Base-by-base conservation (phyloP, 2,329 filamentous ascomycete species). In the Domatiomyces globalis region DNA sequence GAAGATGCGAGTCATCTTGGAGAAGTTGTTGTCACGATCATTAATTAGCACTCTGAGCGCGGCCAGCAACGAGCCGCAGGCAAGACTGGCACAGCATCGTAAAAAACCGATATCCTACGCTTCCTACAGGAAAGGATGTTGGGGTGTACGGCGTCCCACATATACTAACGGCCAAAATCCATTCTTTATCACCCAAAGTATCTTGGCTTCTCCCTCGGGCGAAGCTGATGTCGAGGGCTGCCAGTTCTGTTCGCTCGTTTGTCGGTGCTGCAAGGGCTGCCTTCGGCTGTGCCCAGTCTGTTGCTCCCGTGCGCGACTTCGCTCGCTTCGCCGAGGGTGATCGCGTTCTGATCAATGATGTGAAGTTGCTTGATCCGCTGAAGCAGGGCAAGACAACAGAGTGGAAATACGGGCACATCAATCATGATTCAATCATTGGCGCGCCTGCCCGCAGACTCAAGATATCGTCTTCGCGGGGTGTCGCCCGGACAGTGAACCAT, bases 341-440 rank as follows among this genome's bases (percentile, higher is more conserved):
- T 55, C 64, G 67, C 50, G 68, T 67, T 18, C 56, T 72, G 10
- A 45, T 73, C 33, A 69, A 67, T 56, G 64, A 63, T 45, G 64
- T 65, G 3, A 60, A 66, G 17, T 63, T 76, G 43, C 69, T 68
- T 1, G 67, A 67, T 49, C 70, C 69, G 20, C 63, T 76, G 36
- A 64, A 60, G 33, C 60, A 58, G 46, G 65, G 67, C 20, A 63
- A 64, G 8, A 65, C 63, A 54, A 66, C 65, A 9, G 69, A 69
- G 10, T 20, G 43, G 43, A 33, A 52, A 1, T 50, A 54, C 33
- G 56, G 55, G 0, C 50, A 58, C 36, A 58, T 78, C 27, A 54
- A 63, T 4, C 69, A 75, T 54, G 66, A 71, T 49, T 73, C 79
- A 39, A 76, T 88, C 51, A 83, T 89, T 60, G 84, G 83, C 43